Evolutionary conservation across 306 rosid species (phyloP), one percentile per base, ranked within the genome.

Genomic region (Sindora glabra): DNA sequence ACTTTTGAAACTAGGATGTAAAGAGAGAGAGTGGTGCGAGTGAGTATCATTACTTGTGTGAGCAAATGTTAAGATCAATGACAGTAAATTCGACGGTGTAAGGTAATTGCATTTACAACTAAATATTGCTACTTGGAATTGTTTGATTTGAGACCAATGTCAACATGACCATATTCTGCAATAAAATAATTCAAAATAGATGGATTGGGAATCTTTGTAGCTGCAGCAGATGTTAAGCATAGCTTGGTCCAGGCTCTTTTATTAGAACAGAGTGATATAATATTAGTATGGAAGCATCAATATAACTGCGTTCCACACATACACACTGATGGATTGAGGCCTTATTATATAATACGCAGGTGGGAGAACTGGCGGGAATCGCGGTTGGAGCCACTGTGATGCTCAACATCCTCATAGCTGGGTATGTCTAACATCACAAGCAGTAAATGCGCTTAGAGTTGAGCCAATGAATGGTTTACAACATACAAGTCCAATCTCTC

Each of bases 311-410:
- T 48, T 45, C 12, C 5, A 16, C 14, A 3, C 45, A 6, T 18
- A 13, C 8, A 21, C n/a, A 13, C 32, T 17, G 34, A 42, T 40
- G 23, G 60, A 26, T 30, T 39, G 11, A 2, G 38, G 6, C 38
- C 2, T 34, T 9, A 2, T 40, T 17, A 48, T 62, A n/a, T n/a
- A n/a, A n/a, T n/a, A n/a, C n/a, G 75, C 77, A 90, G 96, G 94
- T 87, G 39, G 94, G 96, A 29, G 95, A 83, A 69, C 67, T 87
- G 24, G 97, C 90, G 3, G 97, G 94, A 73, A 80, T 90, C 56
- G 94, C 95, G 1, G 95, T 87, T 13, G 95, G 97, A 54, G 97
- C 90, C 2, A 87, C 89, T 2, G 97, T 90, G 10, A 90, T 87
- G 96, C 87, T 84, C 65, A 90, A 87, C 59, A 74, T 90, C 11